phyloP scores from a whole-genome alignment of 1,284 basidiomycete genomes.

The Schizophyllum amplum region DNA sequence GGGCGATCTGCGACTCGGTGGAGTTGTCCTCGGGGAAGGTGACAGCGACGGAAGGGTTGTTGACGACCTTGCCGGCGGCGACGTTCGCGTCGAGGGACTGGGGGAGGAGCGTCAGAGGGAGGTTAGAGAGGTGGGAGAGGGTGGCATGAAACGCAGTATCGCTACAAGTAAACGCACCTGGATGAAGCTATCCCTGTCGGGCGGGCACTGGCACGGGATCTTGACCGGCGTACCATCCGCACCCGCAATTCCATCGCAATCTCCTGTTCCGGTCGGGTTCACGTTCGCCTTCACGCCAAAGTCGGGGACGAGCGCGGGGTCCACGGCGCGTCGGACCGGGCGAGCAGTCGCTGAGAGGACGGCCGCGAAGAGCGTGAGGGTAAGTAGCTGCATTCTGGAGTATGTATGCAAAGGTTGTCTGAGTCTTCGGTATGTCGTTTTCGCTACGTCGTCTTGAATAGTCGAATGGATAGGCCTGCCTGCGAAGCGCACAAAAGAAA shows the following conservation, averaged over 20 bases:
- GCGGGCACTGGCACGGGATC: constrained; percentile 4
- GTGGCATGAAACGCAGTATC: too few species aligned
- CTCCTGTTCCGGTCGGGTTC: constrained; percentile 2
- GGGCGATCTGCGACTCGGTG: constrained; percentile 39
- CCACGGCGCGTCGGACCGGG: constrained; percentile 2
- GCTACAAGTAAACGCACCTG: not conserved
- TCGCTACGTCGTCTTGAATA: too few species aligned
- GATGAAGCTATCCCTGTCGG: not conserved
- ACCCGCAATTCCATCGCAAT: constrained; percentile 1
- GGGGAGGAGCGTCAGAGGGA: not conserved
- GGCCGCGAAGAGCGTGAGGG: not conserved
- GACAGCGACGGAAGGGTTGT: constrained; percentile 46
- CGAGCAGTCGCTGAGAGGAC: not conserved
- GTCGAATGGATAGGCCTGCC: not conserved
- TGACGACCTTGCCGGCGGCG: constrained; percentile 49
- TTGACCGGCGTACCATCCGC: not conserved
- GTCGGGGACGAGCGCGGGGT: not conserved
- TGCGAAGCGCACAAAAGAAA: not conserved
- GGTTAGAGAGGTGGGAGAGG: too few species aligned
- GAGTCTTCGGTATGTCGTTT: not conserved
- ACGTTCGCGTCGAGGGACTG: constrained; percentile 49
- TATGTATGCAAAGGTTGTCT: too few species aligned
- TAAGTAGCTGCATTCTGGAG: not conserved
- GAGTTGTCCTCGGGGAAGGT: constrained; percentile 55
- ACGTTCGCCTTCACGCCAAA: constrained; percentile 1